Conservation (phyloP, 2,329 filamentous ascomycete species). For the Aspergillus sp. region DNA sequence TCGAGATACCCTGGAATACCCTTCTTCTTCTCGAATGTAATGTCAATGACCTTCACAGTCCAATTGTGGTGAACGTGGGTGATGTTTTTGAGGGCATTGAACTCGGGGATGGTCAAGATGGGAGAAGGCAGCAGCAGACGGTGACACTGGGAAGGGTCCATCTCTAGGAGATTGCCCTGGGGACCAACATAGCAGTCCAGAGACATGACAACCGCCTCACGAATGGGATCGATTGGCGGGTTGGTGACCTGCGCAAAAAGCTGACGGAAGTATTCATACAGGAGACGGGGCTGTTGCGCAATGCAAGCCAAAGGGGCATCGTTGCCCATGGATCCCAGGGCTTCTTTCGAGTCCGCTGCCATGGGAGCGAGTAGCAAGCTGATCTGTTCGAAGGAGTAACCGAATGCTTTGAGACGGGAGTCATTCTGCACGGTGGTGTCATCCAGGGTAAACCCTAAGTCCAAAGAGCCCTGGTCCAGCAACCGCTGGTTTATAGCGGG, state of each 20-base stretch:
- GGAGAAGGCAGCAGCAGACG: conserved; percentile 80
- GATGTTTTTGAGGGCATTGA: conserved; percentile 78
- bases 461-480: conserved; percentile 41
- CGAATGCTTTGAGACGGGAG: conserved; percentile 73
- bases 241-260: conserved; percentile 97
- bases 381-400: conserved; percentile 93
- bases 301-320: conserved; percentile 88
- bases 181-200: conserved; percentile 93
- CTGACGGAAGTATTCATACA: conserved; percentile 96
- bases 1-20: conserved; percentile 77
- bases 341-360: conserved; percentile 96
- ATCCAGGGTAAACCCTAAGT: conserved; percentile 61
- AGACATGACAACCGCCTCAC: conserved; percentile 97
- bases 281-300: conserved; percentile 75
- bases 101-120: conserved; percentile 80
- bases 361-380: conserved; percentile 86
- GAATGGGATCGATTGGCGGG: conserved; percentile 91
- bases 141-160: conserved; percentile 82
- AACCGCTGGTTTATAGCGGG: conserved; percentile 63
- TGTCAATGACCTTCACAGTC: conserved; percentile 83
- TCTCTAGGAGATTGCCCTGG: conserved; percentile 89
- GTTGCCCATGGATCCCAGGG: conserved; percentile 95
- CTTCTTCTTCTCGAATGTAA: conserved; percentile 82
- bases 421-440: conserved; percentile 71
- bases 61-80: conserved; percentile 63